These are phyloP conservation scores for Ogataea pilisensis DNA, from an alignment of 805 yeast species.

Conservation along the genomic window DNA sequence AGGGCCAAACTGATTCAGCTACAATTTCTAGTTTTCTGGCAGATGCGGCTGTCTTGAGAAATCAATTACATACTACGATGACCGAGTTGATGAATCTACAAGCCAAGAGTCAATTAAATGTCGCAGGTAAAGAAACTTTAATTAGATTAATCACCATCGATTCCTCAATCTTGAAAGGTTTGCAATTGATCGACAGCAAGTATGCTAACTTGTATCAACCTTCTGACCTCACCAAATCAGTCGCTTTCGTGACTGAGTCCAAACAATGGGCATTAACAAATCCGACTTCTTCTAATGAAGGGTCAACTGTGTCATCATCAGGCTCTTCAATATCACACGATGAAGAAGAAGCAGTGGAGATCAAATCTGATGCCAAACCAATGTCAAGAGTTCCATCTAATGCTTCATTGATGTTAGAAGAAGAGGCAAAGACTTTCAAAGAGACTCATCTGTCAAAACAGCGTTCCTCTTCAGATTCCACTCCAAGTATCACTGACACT, in stretches of 20 bases:
- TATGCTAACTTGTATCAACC: slow-evolving; percentile 6
- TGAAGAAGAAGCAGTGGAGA: slow-evolving; percentile 13
- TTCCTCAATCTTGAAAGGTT: slow-evolving; percentile 59
- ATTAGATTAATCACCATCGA: slow-evolving; percentile 66
- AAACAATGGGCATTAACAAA: slow-evolving; percentile 5
- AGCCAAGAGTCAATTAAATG: slow-evolving; percentile 47
- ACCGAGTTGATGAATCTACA: slow-evolving; percentile 57
- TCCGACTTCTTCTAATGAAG: neutral
- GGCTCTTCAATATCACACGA: neutral
- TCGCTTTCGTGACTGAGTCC: slow-evolving; percentile 6
- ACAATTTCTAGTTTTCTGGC: slow-evolving; percentile 29
- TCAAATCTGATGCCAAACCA: slow-evolving; percentile 10
- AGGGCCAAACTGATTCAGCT: slow-evolving; percentile 11
- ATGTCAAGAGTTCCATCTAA: slow-evolving; percentile 6
- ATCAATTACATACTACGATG: slow-evolving; percentile 44
- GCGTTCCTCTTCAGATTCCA: neutral
- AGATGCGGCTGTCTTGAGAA: slow-evolving; percentile 37
- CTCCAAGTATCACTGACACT: neutral
- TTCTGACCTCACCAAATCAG: neutral
- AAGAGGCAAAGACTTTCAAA: slow-evolving; percentile 19
- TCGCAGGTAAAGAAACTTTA: slow-evolving; percentile 73
- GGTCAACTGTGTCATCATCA: neutral
- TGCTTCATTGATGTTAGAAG: slow-evolving; percentile 15
- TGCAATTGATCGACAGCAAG: slow-evolving; percentile 29
- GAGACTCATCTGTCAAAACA: slow-evolving; percentile 1